phyloP scores from a whole-genome alignment of 2,329 filamentous ascomycete species.

The Zymoseptoria ardabiliae region DNA sequence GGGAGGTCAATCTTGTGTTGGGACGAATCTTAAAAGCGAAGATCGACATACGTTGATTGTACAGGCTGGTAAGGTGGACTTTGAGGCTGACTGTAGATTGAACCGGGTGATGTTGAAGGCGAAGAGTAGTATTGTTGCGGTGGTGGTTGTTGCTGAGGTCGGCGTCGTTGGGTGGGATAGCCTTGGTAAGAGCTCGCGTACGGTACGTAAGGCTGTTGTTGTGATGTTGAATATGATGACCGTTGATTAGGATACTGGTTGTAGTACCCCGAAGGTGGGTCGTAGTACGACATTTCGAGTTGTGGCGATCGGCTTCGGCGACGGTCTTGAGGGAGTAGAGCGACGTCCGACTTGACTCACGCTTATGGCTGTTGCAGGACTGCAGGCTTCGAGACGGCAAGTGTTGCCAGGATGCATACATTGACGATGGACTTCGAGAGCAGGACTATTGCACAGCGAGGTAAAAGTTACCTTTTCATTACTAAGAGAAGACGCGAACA shows the following conservation, averaged over 20 bases:
- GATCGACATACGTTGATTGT: not conserved
- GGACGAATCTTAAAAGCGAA: conserved; percentile 3
- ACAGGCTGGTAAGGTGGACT: not conserved
- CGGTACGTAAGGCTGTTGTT: not conserved
- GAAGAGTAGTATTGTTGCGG: conserved; percentile 1
- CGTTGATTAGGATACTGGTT: not conserved
- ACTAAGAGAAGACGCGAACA: not conserved
- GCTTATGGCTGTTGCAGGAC: not conserved
- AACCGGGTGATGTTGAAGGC: not conserved
- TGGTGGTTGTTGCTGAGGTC: not conserved
- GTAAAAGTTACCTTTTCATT: not conserved
- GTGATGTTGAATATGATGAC: not conserved
- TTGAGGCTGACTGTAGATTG: not conserved
- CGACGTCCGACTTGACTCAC: not conserved
- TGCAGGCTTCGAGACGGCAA: not conserved
- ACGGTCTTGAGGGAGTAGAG: not conserved
- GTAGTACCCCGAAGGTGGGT: not conserved
- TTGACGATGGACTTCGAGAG: not conserved
- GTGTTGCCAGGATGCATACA: not conserved
- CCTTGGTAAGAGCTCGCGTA: not conserved
- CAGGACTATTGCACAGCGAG: not conserved
- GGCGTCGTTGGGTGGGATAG: not conserved
- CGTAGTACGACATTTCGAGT: not conserved
- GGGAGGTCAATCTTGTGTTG: not conserved
- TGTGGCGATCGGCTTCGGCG: not conserved